These are phyloP conservation scores for Phytophthora fragariaefolia DNA, from an alignment of 352 stramenopile species.

Conservation along the genomic window DNA sequence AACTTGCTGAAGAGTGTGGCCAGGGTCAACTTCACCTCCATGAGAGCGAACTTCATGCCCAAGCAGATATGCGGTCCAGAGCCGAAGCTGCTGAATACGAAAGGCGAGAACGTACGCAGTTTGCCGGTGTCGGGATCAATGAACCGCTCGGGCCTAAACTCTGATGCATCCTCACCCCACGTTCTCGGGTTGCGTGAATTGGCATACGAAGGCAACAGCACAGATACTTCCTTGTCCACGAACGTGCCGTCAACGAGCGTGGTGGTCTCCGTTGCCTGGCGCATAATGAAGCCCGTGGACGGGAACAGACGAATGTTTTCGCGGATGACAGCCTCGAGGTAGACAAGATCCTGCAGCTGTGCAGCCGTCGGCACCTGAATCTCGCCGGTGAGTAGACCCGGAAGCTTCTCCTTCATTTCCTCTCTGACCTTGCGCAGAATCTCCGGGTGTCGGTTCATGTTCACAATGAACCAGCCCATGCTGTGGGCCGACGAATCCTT, in stretches of 20 bases:
- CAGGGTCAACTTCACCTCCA: constrained; percentile 62
- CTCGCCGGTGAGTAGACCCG: constrained; percentile 15
- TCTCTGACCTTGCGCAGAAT: constrained; percentile 50
- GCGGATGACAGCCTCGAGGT: constrained; percentile 52
- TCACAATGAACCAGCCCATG: constrained; percentile 67
- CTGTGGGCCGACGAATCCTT: constrained; percentile 64
- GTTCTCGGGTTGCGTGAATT: not conserved
- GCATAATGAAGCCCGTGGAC: constrained; percentile 49
- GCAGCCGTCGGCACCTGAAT: constrained; percentile 33
- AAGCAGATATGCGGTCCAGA: constrained; percentile 55
- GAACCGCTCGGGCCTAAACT: not conserved
- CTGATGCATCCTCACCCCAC: not conserved
- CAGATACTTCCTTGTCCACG: constrained; percentile 25
- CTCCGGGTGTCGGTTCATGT: constrained; percentile 32
- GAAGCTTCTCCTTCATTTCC: constrained; percentile 46
- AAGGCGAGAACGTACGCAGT: not conserved
- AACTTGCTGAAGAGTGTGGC: constrained; percentile 50
- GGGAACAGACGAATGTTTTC: constrained; percentile 68
- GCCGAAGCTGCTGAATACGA: constrained; percentile 38
- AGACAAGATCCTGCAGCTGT: constrained; percentile 52
- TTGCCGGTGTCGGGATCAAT: not conserved
- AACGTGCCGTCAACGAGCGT: constrained; percentile 54
- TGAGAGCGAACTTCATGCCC: constrained; percentile 47
- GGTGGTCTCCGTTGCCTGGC: constrained; percentile 40
- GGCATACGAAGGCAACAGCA: constrained; percentile 4